Evolutionary conservation across 1,284 basidiomycete genomes (phyloP).

Genomic region (Puccinia polysora): DNA sequence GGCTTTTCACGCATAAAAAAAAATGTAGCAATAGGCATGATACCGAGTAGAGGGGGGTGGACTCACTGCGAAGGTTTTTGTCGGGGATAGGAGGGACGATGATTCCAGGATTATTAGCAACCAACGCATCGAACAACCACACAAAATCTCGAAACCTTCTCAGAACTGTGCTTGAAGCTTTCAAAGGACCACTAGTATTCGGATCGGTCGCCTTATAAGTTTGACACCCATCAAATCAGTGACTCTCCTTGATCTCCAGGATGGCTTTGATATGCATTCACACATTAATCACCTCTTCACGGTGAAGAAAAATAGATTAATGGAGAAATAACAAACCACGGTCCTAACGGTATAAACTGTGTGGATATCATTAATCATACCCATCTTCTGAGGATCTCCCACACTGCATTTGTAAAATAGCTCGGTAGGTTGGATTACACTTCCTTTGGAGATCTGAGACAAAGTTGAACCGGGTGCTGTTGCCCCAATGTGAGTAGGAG

Average conservation of each 20-base stretch:
- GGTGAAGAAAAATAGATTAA: not conserved
- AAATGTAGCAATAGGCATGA: not conserved
- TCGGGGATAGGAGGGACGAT: conserved; percentile 94
- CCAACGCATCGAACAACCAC: conserved; percentile 88
- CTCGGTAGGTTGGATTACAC: conserved; percentile 38
- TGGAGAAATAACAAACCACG: conserved; percentile 57
- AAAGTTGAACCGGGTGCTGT: not conserved
- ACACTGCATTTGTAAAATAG: conserved; percentile 68
- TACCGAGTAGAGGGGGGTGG: too few relatives aligned
- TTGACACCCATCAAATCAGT: conserved; percentile 6
- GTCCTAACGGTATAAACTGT: conserved; percentile 93
- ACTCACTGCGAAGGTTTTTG: conserved; percentile 74
- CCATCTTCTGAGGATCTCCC: conserved; percentile 87
- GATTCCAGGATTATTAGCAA: conserved; percentile 88
- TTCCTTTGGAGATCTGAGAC: not conserved
- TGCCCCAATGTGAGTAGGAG: not conserved
- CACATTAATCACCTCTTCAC: not conserved
- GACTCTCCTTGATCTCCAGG: not conserved
- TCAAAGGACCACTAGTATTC: conserved; percentile 42
- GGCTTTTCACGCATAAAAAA: too few relatives aligned
- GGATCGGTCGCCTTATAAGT: conserved; percentile 46
- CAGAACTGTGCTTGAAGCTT: conserved; percentile 62
- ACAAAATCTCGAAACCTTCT: conserved; percentile 94
- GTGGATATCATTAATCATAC: conserved; percentile 82
- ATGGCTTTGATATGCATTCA: not conserved